Evolutionary conservation across 2,329 filamentous ascomycete genomes (phyloP), one percentile per base, ranked within the genome.

Genomic region (Pseudocercospora eumusae): DNA sequence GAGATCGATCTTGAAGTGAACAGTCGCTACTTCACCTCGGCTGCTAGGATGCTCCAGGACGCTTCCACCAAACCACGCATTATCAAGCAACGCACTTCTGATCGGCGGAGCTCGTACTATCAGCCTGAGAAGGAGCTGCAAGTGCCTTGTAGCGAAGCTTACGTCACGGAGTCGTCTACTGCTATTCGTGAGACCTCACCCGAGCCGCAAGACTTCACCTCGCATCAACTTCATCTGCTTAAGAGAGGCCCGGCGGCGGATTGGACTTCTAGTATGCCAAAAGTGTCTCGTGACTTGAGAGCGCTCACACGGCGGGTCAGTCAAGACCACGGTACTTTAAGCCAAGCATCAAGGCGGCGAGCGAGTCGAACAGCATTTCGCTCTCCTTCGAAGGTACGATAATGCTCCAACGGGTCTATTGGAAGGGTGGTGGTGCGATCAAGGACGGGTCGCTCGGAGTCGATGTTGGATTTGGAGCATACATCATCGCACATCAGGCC

Each of bases 281-380:
- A 25, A 21, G 60, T 53, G 8, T 47, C 62, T 23, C 68, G 57
- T 28, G 66, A 73, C 57, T 47, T 72, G 60, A 62, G 53, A 27
- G 56, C 60, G 3, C 49, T 73, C 56, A 73, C 70, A 15, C 62
- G 70, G 54, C 65, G 50, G 1, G 70, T 72, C 25, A 72, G 70
- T 44, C 61, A 60, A 40, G 67, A 66, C 13, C 47, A 69, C 57
- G 71, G 71, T 1, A 73, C 71, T 18, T 40, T 70, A 55, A 72
- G 70, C 53, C 70, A 72, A 59, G 62, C 66, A 50, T 57, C 63
- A 28, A 66, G 68, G 36, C 66, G 71, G 50, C 61, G 65, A 40
- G 59, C 67, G 20, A 70, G 67, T 53, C n/a, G 69, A 52, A 52
- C 25, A n/a, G 57, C 63, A 11, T 72, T 72, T n/a, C 65, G 62